Conservation (phyloP, 768 basidiomycete genomes). For the Pisolithus marmoratus region DNA sequence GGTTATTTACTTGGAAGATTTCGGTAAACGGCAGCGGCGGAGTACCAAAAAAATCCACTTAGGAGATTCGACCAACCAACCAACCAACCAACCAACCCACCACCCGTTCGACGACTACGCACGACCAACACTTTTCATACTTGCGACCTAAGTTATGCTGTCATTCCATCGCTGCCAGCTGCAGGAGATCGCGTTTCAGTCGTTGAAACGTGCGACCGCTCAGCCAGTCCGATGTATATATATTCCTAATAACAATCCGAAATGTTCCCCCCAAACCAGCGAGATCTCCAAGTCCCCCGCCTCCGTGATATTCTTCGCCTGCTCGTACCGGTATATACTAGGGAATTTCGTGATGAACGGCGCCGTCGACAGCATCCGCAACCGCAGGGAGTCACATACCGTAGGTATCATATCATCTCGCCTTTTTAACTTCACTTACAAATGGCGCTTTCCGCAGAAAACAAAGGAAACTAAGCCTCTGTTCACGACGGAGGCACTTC, state of each 20-base stretch:
- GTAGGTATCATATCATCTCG: constrained; percentile 15
- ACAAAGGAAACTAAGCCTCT: constrained; percentile 15
- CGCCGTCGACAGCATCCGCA: constrained; percentile 3
- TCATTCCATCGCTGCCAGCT: constrained; percentile 27
- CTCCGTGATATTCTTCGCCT: constrained; percentile 10
- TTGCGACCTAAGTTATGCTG: background rate
- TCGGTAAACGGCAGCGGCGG: constrained; percentile 12
- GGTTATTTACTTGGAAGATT: constrained; percentile 5
- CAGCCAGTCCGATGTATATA: constrained; percentile 24
- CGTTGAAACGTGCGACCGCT: constrained; percentile 17
- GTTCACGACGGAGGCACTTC: constrained; percentile 18
- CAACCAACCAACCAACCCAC: background rate
- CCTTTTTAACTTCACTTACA: constrained; percentile 8
- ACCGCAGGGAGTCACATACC: constrained; percentile 15
- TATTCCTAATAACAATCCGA: constrained; percentile 14
- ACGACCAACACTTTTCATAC: background rate
- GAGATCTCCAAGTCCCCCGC: constrained; percentile 10
- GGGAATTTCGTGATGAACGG: constrained; percentile 7
- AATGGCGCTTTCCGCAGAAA: constrained; percentile 17
- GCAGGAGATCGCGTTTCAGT: constrained; percentile 30
- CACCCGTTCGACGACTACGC: background rate
- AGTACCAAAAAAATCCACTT: constrained; percentile 19
- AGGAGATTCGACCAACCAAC: background rate
- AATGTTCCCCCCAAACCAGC: constrained; percentile 9
- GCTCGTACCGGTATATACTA: background rate